These are phyloP conservation scores for Phytopythium sindhum DNA, from an alignment of 352 stramenopile genomes.

Conservation along the genomic window DNA sequence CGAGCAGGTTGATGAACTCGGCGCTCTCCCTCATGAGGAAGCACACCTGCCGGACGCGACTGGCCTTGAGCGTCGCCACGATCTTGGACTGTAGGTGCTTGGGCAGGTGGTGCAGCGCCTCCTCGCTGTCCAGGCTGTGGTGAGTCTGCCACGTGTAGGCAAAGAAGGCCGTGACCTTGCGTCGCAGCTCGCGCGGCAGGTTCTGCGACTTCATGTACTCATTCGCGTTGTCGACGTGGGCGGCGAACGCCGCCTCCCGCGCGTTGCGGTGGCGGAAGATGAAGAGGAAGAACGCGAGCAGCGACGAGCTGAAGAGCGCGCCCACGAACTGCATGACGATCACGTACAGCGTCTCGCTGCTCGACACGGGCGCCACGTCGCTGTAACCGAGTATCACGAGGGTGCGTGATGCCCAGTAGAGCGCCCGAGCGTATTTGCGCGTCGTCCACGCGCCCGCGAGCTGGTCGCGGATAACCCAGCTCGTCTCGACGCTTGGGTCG, in stretches of 20 bases:
- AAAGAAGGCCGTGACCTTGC: constrained; percentile 62
- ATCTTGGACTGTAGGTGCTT: constrained; percentile 68
- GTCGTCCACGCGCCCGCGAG: constrained; percentile 33
- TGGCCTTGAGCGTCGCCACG: constrained; percentile 58
- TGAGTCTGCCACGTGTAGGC: constrained; percentile 63
- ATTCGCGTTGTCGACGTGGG: constrained; percentile 63
- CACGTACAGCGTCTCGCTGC: constrained; percentile 54
- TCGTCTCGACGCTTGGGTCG: constrained; percentile 35
- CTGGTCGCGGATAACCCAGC: constrained; percentile 55
- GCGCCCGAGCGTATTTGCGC: constrained; percentile 49
- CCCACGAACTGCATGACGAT: constrained; percentile 42
- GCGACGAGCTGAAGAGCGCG: constrained; percentile 48
- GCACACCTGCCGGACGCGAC: constrained; percentile 59
- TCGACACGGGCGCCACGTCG: constrained; percentile 55
- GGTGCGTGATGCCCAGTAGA: constrained; percentile 62
- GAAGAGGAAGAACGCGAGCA: constrained; percentile 68
- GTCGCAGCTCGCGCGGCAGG: constrained; percentile 41
- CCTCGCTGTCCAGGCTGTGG: constrained; percentile 58
- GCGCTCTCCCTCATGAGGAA: constrained; percentile 69
- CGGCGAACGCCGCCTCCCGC: constrained; percentile 38
- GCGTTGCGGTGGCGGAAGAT: constrained; percentile 68
- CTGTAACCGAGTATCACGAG: constrained; percentile 63
- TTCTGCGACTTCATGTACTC: constrained; percentile 74
- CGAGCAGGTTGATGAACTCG: constrained; percentile 67
- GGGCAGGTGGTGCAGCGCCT: constrained; percentile 48